These are phyloP conservation scores for Lathyrus aphaca DNA, from an alignment of 306 rosid genomes.

Conservation along the genomic window DNA sequence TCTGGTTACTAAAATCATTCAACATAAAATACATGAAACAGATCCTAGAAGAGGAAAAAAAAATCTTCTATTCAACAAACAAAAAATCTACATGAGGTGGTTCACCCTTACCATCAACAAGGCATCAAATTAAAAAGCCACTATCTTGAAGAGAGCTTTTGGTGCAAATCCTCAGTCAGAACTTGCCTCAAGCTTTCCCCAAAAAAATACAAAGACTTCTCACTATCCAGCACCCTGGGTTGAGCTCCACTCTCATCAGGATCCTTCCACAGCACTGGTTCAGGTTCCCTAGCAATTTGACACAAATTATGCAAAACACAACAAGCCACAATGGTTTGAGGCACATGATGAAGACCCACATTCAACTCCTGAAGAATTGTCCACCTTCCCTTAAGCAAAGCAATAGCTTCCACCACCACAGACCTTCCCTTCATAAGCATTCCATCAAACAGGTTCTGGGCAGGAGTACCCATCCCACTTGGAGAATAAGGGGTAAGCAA, in stretches of 20 bases:
- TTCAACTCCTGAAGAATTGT: conserved; percentile 82
- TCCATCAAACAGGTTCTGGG: conserved; percentile 85
- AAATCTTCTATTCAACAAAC: not conserved
- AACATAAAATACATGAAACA: not conserved
- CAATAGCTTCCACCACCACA: conserved; percentile 82
- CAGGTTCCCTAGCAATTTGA: conserved; percentile 93
- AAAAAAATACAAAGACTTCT: conserved; percentile 67
- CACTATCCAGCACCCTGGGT: conserved; percentile 68
- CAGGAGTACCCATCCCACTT: conserved; percentile 71
- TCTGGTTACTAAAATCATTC: conserved; percentile 17
- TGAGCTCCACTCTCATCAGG: conserved; percentile 78
- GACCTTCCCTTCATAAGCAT: conserved; percentile 97
- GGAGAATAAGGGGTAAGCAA: conserved; percentile 75
- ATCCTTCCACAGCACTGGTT: conserved; percentile 85
- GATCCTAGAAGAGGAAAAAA: conserved; percentile 6
- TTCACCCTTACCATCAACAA: conserved; percentile 7
- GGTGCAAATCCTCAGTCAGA: conserved; percentile 89
- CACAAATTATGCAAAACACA: conserved; percentile 92
- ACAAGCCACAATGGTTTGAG: conserved; percentile 89
- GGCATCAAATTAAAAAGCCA: not conserved
- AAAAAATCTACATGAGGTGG: conserved; percentile 11
- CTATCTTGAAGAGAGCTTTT: conserved; percentile 81
- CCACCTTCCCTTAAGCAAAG: conserved; percentile 93
- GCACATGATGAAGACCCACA: conserved; percentile 79
- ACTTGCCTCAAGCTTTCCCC: conserved; percentile 92